Base-by-base conservation (phyloP, 306 rosid genomes). In the Abrus pulchellus region DNA sequence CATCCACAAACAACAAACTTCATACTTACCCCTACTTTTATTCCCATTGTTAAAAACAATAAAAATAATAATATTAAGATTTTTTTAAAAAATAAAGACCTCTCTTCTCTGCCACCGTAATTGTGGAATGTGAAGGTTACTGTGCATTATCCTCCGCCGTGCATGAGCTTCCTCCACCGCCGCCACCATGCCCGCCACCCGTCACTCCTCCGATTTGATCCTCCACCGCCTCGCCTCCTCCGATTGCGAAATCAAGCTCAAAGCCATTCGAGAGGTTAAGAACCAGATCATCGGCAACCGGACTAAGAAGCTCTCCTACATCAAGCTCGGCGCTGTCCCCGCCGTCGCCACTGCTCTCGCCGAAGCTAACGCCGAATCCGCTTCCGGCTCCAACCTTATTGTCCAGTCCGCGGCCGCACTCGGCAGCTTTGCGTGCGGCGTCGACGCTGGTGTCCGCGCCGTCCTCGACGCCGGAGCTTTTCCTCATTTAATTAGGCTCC, bases 261-360 rank as follows among this genome's bases (percentile, higher is more conserved):
- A 89, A 82, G 94, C 99, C 28, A 91, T 93, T 78, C 72, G 98
- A 48, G 97, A 95, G 80, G 88, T 95, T 49, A 95, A 95, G 85
- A 95, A 95, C 69, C 94, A 86, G 86, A 93, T 95, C 85, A 95
- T 95, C 83, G 98, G 97, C 1, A 95, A 95, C 85, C 98, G 96
- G n/a, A 95, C 99, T 14, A 93, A 90, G 88, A 95, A 93, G 87
- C 90, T 93, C 50, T 88, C 88, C 53, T 95, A 87, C 88, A 77
- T 95, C 89, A 90, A 93, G 87, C 94, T 93, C 44, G 99, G 96
- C 13, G 84, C 86, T 5, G 98, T 93, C 43, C 96, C 98, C 3
- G 78, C 90, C 29, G 91, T 90, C 47, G 90, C 98, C 36, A 76
- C 85, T 4, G 79, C 93, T 61, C 89, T 93, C 66, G 59, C 79